phyloP scores from a whole-genome alignment of 768 basidiomycete genomes.

The Dentipellis fragilis region DNA sequence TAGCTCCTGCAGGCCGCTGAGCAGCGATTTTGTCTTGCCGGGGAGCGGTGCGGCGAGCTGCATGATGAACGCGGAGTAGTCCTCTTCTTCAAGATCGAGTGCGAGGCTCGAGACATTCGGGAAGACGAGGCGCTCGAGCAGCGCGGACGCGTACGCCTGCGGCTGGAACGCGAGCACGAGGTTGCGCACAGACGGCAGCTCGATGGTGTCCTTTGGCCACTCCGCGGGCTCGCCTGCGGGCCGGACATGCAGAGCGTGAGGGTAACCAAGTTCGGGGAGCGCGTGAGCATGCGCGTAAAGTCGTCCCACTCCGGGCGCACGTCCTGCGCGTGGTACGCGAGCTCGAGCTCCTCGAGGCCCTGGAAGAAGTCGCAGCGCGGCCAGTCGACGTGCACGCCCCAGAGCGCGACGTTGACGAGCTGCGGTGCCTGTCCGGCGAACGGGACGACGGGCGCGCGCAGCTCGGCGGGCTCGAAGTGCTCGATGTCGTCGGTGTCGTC shows the following conservation, averaged over 20 bases:
- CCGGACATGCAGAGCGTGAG: constrained; percentile 46
- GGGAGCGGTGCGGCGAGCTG: constrained; percentile 32
- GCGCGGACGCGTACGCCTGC: constrained; percentile 20
- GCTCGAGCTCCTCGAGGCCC: constrained; percentile 40
- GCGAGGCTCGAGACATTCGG: constrained; percentile 28
- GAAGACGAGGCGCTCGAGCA: constrained; percentile 24
- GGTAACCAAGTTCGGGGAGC: constrained; percentile 41
- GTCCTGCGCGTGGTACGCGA: constrained; percentile 53
- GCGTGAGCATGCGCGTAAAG: constrained; percentile 40
- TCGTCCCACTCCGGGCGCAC: constrained; percentile 50
- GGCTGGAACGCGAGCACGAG: constrained; percentile 24
- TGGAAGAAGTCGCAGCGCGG: constrained; percentile 32
- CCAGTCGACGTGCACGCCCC: constrained; percentile 71
- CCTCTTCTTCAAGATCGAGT: constrained; percentile 47
- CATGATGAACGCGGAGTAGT: constrained; percentile 40
- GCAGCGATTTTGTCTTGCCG: constrained; percentile 27
- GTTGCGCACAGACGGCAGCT: constrained; percentile 17
- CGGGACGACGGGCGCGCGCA: constrained; percentile 36
- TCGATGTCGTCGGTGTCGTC: constrained; percentile 33
- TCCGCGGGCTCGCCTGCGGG: constrained; percentile 33
- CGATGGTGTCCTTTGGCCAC: constrained; percentile 21
- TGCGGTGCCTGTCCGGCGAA: constrained; percentile 42
- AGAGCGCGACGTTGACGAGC: constrained; percentile 38
- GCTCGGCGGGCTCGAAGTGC: constrained; percentile 32
- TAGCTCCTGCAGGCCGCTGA: constrained; percentile 39